Evolutionary conservation across 148 eudicot genomes (phyloP).

Genomic region (Rhododendron ferrugineum): DNA sequence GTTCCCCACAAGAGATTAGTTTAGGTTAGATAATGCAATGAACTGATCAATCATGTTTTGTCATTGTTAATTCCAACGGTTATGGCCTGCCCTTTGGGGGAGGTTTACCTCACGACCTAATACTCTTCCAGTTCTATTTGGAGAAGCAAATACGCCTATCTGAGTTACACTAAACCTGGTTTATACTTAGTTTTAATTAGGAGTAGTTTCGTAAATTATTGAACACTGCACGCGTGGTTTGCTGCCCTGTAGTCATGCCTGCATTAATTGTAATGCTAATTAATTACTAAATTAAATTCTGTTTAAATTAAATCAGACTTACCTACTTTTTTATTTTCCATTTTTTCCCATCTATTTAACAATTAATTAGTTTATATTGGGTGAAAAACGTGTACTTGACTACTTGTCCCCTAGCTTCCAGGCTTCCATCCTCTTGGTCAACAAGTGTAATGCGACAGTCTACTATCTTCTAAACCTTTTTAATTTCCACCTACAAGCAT

Average conservation of each 20-base stretch:
- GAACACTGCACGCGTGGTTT: constrained; percentile 1
- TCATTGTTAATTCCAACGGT: not conserved
- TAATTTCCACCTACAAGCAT: not conserved
- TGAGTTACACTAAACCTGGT: not conserved
- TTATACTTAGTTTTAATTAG: not conserved
- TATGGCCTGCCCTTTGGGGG: not conserved
- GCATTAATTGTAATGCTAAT: not conserved
- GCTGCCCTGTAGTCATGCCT: not conserved
- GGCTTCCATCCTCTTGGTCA: not conserved
- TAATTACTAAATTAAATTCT: not conserved
- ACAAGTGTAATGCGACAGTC: not conserved
- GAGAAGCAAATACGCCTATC: not conserved
- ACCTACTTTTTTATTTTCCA: not conserved
- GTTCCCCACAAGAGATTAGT: not conserved
- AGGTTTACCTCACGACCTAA: not conserved
- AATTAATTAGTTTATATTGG: not conserved
- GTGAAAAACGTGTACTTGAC: not conserved
- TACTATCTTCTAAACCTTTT: not conserved
- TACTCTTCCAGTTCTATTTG: not conserved
- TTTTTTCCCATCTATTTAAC: not conserved
- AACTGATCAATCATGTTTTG: not conserved
- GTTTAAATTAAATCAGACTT: not conserved
- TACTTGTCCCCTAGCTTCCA: not conserved
- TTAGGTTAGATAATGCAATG: not conserved
- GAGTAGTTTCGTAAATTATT: not conserved